Base-by-base conservation (phyloP, 352 stramenopile genomes). In the Globisporangium ultimum region DNA sequence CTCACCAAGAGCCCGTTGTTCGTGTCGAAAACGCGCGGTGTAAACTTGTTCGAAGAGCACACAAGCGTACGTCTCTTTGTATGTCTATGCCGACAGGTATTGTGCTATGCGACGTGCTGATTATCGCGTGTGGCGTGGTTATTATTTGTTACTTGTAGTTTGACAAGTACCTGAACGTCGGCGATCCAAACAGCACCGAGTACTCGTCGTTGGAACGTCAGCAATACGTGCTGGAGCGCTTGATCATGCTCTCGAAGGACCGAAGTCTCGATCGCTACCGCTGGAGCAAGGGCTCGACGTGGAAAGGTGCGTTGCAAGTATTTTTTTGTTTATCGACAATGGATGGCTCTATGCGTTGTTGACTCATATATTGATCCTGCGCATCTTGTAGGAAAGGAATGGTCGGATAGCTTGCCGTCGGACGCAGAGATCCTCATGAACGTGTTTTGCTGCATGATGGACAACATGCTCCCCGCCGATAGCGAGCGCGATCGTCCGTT, bases 401-500 rank as follows among this genome's bases (percentile, higher is more conserved):
- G 85, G 85, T 84, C 76, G 17, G 83, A 93, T 49, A 78, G 62
- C 53, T 58, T 95, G 51, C 85, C 85, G 32, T 85, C 85, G 32
- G 85, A 95, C 43, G 76, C 83, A 9, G 85, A 95, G 61, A 90
- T 95, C 58, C 52, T 95, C 18, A 92, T 95, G 83, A 95, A 95
- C 63, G 80, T 88, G 20, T 92, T 95, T 43, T 93, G 83, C 65
- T 92, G 83, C 60, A 82, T 95, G 73, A 80, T 95, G 74, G 85
- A 95, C 72, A 92, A 95, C 62, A 81, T 90, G 71, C 64, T 95
- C 15, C 83, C 83, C 2, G 78, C 82, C 1, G 80, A 90, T 50
- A 87, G 80, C 53, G 83, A 88, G 59, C 81, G 76, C 36, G 83
- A 92, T 56, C 81, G 85, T 2, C 83, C 85, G 52, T 95, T 95